Conservation (phyloP, 2,329 filamentous ascomycete species). For the Penicillium hordei region DNA sequence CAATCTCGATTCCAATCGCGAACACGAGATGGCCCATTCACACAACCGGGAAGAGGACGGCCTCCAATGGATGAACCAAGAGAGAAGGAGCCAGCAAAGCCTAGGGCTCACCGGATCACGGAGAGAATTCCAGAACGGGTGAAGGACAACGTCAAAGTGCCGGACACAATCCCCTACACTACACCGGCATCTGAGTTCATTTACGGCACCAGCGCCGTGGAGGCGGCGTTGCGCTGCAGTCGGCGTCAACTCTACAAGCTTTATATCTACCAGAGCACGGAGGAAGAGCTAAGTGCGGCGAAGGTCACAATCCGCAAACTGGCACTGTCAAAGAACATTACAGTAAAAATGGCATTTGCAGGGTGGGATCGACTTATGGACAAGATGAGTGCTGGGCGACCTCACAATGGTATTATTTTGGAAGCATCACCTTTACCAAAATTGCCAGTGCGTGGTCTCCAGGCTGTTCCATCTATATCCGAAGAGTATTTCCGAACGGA, state of each 20-base stretch:
- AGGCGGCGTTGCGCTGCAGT: slow-evolving; percentile 69
- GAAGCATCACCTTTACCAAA: slow-evolving; percentile 82
- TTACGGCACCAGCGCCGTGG: slow-evolving; percentile 78
- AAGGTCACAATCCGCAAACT: slow-evolving; percentile 39
- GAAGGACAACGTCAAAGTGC: slow-evolving; percentile 38
- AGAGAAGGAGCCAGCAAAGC: slow-evolving; percentile 9
- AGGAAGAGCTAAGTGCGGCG: slow-evolving; percentile 50
- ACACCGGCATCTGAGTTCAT: slow-evolving; percentile 89
- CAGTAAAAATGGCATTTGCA: slow-evolving; percentile 60
- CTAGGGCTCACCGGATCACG: slow-evolving; percentile 23
- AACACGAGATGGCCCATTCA: background rate
- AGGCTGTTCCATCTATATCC: slow-evolving; percentile 48
- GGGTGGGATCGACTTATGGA: slow-evolving; percentile 70
- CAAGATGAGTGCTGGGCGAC: slow-evolving; percentile 76
- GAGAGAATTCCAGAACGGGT: slow-evolving; percentile 34
- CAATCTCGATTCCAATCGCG: slow-evolving; percentile 8
- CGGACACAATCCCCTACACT: slow-evolving; percentile 63
- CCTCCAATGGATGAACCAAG: background rate
- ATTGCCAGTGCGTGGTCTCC: slow-evolving; percentile 63
- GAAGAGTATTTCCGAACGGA: slow-evolving; percentile 57
- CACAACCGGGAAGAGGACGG: background rate
- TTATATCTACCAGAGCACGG: slow-evolving; percentile 68
- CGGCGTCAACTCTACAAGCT: slow-evolving; percentile 78
- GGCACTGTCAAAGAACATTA: slow-evolving; percentile 48
- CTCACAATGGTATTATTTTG: slow-evolving; percentile 86